Conservation (phyloP, 2,329 filamentous ascomycete genomes). For the Coniella vitis region DNA sequence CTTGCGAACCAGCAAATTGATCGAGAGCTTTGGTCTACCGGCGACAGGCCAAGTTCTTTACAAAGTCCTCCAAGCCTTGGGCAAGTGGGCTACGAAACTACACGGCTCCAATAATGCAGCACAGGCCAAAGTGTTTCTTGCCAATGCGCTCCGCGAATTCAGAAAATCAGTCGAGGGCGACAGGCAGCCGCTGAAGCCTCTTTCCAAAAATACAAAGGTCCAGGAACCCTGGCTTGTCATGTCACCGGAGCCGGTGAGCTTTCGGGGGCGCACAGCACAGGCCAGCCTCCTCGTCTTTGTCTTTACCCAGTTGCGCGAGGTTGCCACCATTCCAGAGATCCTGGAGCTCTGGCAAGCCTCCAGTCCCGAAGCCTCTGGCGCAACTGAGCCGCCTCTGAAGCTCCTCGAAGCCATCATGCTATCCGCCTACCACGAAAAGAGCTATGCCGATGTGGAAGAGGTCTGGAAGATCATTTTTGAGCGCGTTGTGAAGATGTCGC, state of each 20-base stretch:
- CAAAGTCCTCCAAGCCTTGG: slow-evolving; percentile 35
- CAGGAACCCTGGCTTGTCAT: slow-evolving; percentile 20
- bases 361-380: slow-evolving; percentile 21
- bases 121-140: slow-evolving; percentile 23
- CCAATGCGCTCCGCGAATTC: slow-evolving; percentile 29
- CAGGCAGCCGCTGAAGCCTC: background rate
- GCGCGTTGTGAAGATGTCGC: slow-evolving; percentile 40
- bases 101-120: slow-evolving; percentile 3
- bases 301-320: slow-evolving; percentile 32
- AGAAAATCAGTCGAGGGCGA: slow-evolving; percentile 23
- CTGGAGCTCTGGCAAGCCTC: slow-evolving; percentile 34
- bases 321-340: slow-evolving; percentile 34
- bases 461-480: slow-evolving; percentile 60
- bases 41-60: slow-evolving; percentile 37
- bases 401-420: slow-evolving; percentile 64
- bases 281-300: slow-evolving; percentile 36
- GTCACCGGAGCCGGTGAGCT: slow-evolving; percentile 14
- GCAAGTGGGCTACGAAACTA: slow-evolving; percentile 8
- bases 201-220: slow-evolving; percentile 16
- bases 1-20: slow-evolving; percentile 34
- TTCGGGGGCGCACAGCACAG: slow-evolving; percentile 28
- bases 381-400: slow-evolving; percentile 38
- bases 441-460: slow-evolving; percentile 53
- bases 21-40: slow-evolving; percentile 35
- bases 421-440: slow-evolving; percentile 49